These are phyloP conservation scores for Amaranthus cruentus DNA, from an alignment of 148 eudicot species.

Conservation along the genomic window DNA sequence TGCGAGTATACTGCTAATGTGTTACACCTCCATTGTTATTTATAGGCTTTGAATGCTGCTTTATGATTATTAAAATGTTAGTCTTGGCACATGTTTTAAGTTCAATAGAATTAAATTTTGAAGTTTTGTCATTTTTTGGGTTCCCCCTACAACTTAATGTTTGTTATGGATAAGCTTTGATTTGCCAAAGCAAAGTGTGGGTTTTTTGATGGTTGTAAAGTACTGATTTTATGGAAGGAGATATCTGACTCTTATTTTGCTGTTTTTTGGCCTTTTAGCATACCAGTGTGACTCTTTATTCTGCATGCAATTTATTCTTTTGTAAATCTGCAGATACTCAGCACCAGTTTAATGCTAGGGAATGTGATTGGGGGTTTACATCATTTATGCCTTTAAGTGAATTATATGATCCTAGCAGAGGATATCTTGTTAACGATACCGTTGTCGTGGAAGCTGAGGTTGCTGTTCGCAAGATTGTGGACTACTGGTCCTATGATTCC, in stretches of 20 bases:
- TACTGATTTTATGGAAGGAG: neutral
- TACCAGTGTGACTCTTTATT: neutral
- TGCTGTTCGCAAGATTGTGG: conserved; percentile 73
- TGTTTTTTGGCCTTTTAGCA: neutral
- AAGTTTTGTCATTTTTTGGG: neutral
- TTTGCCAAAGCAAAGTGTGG: neutral
- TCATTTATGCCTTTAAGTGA: conserved; percentile 93
- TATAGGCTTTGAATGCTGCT: neutral
- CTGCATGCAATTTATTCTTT: conserved; percentile 9
- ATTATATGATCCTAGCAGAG: conserved; percentile 77
- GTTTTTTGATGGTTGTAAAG: neutral
- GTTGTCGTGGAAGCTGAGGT: conserved; percentile 86
- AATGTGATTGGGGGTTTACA: conserved; percentile 99
- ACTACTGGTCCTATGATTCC: conserved; percentile 91
- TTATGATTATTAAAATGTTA: neutral
- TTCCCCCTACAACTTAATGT: neutral
- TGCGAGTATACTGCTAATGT: neutral
- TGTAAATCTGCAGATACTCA: conserved; percentile 66
- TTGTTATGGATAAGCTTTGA: neutral
- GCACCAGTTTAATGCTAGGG: conserved; percentile 85
- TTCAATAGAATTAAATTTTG: neutral
- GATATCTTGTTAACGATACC: conserved; percentile 75
- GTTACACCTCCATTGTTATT: neutral
- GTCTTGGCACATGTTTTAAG: neutral
- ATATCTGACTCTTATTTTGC: neutral